Evolutionary conservation across 257 asterid genomes (phyloP).

Genomic region (Solanum clarkiae): DNA sequence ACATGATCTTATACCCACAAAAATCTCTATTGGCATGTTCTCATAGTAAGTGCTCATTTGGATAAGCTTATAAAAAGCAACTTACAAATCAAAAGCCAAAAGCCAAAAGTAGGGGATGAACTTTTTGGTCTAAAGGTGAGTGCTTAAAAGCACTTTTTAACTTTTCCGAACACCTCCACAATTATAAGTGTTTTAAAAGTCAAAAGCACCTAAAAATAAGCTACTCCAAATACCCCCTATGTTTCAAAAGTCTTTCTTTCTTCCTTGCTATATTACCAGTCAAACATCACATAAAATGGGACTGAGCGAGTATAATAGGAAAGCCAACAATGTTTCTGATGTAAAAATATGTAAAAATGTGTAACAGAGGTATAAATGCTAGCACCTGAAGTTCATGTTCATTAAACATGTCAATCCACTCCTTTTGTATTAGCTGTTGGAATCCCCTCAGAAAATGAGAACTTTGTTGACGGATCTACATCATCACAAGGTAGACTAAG

Average conservation of each 20-base stretch:
- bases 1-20: neutral
- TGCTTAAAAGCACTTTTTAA: too few species aligned
- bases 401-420: conserved; percentile 94
- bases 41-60: neutral
- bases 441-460: conserved; percentile 86
- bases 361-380: neutral
- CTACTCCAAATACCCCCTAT: too few species aligned
- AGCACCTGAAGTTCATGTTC: conserved; percentile 97
- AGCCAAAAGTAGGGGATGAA: too few species aligned
- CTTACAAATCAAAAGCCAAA: too few species aligned
- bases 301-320: neutral
- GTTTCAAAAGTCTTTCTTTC: neutral
- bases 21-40: neutral
- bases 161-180: too few species aligned
- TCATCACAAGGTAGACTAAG: conserved; percentile 4
- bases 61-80: too few species aligned
- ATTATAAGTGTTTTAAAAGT: too few species aligned
- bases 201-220: too few species aligned
- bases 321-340: neutral
- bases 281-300: neutral
- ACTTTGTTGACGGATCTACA: conserved; percentile 94
- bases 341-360: neutral
- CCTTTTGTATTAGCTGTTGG: conserved; percentile 81
- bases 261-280: neutral
- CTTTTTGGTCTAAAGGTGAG: too few species aligned